Evolutionary conservation across 352 stramenopile species (phyloP).

Genomic region (Blastocystis sp.): DNA sequence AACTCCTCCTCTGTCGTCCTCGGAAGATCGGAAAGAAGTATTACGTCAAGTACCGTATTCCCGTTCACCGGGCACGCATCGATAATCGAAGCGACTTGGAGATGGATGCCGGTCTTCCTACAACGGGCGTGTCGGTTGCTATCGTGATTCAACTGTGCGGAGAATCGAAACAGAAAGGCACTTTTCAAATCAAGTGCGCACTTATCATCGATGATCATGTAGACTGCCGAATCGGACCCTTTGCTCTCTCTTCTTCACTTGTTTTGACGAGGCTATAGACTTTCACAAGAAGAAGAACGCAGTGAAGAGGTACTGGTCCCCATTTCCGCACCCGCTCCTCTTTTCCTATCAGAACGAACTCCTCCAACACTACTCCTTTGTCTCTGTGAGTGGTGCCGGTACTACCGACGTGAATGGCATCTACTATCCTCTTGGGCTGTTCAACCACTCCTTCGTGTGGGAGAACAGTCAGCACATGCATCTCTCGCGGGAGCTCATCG

Average conservation of each 20-base stretch:
- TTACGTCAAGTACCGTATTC: constrained; percentile 50
- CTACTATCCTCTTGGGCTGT: constrained; percentile 24
- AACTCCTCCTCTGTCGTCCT: constrained; percentile 12
- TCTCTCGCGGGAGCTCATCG: constrained; percentile 20
- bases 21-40: constrained; percentile 37
- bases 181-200: no score
- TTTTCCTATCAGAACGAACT: constrained; percentile 55
- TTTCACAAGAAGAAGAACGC: not conserved
- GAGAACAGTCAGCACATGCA: constrained; percentile 36
- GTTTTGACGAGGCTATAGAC: not conserved
- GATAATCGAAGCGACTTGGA: not conserved
- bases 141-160: no score
- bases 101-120: not conserved
- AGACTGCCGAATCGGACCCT: constrained; percentile 18
- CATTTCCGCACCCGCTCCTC: constrained; percentile 21
- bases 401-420: constrained; percentile 23
- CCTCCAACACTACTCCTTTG: constrained; percentile 9
- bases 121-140: not conserved
- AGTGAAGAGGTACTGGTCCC: not conserved
- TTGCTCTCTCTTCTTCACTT: not conserved
- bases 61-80: not conserved
- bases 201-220: no score
- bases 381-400: not conserved
- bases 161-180: no score
- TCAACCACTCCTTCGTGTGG: constrained; percentile 33